Conservation (phyloP, 2,329 filamentous ascomycete genomes). For the Colletotrichum australisinense region DNA sequence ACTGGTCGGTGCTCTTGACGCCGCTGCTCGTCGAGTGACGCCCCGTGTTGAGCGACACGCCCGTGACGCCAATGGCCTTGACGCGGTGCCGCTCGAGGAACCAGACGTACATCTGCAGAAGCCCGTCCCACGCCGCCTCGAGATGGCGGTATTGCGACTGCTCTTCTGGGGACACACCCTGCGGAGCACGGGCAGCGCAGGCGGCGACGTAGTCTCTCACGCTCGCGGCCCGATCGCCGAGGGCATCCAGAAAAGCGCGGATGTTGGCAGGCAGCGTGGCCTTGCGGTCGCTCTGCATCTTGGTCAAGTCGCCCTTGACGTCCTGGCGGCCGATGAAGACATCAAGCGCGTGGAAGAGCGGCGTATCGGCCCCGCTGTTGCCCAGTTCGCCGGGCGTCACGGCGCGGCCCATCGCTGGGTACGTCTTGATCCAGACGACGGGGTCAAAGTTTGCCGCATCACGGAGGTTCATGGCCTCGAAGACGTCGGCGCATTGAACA, state of each 20-base stretch:
- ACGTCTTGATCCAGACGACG: constrained; percentile 34
- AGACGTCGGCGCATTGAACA: constrained; percentile 20
- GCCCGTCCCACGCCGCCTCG: constrained; percentile 26
- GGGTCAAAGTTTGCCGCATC: constrained; percentile 26
- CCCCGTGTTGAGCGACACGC: constrained; percentile 20
- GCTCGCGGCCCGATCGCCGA: constrained; percentile 11
- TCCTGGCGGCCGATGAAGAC: constrained; percentile 18
- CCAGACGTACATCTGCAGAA: constrained; percentile 31
- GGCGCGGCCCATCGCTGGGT: constrained; percentile 26
- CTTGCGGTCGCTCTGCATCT: constrained; percentile 26
- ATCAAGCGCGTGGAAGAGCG: constrained; percentile 31
- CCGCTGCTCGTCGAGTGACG: constrained; percentile 31
- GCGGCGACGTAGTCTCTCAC: constrained; percentile 23
- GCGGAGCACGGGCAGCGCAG: not conserved
- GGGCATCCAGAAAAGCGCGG: constrained; percentile 21
- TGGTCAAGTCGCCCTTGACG: constrained; percentile 24
- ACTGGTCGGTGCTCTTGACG: constrained; percentile 27
- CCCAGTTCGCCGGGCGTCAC: constrained; percentile 26
- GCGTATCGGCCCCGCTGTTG: constrained; percentile 28
- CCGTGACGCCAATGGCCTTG: constrained; percentile 31
- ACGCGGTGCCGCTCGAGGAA: constrained; percentile 30
- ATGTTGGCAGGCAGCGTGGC: constrained; percentile 29
- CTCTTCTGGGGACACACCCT: not conserved
- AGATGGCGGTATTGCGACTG: constrained; percentile 13
- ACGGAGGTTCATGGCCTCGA: constrained; percentile 27